Percentiles rank a stretch among this genome's conserved stretches.
These are phyloP conservation scores for Pestalotiopsis sp. DNA, from an alignment of 2,329 filamentous ascomycete genomes.

Conservation along the genomic window DNA sequence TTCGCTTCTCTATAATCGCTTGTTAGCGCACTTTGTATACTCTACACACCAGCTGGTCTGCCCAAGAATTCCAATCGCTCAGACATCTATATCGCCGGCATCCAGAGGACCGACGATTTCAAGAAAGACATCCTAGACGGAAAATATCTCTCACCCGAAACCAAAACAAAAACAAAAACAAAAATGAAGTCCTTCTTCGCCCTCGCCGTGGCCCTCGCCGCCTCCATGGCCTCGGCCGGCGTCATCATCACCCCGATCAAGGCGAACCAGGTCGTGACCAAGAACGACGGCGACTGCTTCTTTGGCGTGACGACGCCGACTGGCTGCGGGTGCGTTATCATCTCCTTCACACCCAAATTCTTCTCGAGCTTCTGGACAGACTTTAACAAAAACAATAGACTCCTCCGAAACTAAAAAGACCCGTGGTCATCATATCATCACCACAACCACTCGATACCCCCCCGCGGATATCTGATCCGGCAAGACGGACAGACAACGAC, in stretches of 20 bases:
- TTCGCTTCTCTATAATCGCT: background rate
- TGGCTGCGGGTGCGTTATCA: constrained; percentile 57
- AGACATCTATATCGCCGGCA: background rate
- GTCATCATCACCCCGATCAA: constrained; percentile 59
- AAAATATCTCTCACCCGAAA: background rate
- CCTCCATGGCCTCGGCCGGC: constrained; percentile 51
- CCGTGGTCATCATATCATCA: background rate
- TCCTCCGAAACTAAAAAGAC: constrained; percentile 6
- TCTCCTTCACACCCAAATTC: too few relatives aligned
- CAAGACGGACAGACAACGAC: background rate
- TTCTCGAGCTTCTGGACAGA: background rate
- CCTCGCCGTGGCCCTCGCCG: constrained; percentile 44
- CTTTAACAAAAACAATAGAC: background rate
- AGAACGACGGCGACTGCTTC: constrained; percentile 52
- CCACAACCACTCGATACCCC: background rate
- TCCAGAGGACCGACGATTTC: background rate
- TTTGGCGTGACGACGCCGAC: constrained; percentile 58
- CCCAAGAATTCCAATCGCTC: background rate
- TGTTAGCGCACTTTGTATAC: background rate
- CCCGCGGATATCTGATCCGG: background rate
- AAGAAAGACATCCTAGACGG: background rate
- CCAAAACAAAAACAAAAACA: background rate
- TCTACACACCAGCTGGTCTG: constrained; percentile 3
- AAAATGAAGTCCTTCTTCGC: constrained; percentile 45
- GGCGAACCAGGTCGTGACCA: constrained; percentile 53